These are phyloP conservation scores for Durusdinium trenchii DNA, from an alignment of 73 alveolate species.

Conservation along the genomic window DNA sequence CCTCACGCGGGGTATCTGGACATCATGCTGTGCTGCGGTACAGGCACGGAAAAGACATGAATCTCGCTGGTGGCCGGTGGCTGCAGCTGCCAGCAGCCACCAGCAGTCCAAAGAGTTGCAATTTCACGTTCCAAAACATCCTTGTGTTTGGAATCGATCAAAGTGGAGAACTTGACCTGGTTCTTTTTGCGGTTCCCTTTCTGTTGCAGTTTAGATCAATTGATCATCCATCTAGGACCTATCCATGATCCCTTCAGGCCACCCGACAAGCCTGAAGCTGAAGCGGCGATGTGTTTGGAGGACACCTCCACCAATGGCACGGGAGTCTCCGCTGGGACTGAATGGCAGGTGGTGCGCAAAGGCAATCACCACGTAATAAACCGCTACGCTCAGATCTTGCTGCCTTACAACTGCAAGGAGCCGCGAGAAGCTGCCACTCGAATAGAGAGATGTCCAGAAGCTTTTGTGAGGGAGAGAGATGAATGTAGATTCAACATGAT, in stretches of 20 bases:
- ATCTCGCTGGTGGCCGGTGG: not conserved
- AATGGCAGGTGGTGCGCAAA: constrained; percentile 61
- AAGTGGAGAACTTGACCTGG: no score
- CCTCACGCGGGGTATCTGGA: constrained; percentile 25
- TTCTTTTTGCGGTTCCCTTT: not conserved
- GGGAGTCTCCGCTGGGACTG: constrained; percentile 38
- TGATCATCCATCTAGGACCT: no score
- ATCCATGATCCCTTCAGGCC: no score
- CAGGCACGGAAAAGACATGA: constrained; percentile 25
- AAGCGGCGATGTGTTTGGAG: constrained; percentile 24
- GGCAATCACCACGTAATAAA: constrained; percentile 29
- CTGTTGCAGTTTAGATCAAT: not conserved
- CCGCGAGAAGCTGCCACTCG: not conserved
- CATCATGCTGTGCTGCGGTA: constrained; percentile 58
- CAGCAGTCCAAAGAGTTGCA: not conserved
- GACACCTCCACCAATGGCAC: constrained; percentile 89
- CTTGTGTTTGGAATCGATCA: not conserved
- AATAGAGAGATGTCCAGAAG: no score
- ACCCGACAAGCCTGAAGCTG: no score
- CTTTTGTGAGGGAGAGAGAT: no score
- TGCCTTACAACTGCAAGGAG: constrained; percentile 54
- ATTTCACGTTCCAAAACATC: not conserved
- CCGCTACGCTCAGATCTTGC: not conserved
- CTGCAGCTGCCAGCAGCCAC: not conserved
- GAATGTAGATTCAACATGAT: no score